These are phyloP conservation scores for Suhomyces sp. DNA, from an alignment of 805 yeast genomes.

Conservation along the genomic window DNA sequence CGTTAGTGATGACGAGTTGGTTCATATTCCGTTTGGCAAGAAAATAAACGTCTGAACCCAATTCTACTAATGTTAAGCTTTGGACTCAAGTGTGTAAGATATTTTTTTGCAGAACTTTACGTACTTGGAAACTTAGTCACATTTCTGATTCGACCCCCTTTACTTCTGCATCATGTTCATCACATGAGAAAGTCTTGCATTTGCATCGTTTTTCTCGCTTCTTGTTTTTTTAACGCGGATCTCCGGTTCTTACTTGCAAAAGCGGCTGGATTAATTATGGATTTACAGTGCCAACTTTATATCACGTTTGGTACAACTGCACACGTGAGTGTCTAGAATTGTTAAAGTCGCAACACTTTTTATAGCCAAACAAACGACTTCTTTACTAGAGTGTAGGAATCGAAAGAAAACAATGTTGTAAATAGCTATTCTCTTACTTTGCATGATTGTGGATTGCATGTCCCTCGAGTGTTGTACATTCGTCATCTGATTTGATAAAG, in stretches of 20 bases:
- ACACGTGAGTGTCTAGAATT: neutral
- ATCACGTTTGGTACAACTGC: neutral
- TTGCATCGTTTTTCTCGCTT: neutral
- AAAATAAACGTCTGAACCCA: neutral
- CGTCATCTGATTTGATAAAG: neutral
- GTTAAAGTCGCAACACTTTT: neutral
- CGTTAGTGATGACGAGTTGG: neutral
- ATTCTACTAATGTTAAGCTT: neutral
- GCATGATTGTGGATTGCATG: no score
- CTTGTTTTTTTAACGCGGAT: neutral
- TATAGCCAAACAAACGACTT: neutral
- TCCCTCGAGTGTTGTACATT: neutral
- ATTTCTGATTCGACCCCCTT: neutral
- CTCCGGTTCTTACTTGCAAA: neutral
- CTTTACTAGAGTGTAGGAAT: neutral
- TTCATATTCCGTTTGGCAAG: neutral
- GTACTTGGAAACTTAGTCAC: neutral
- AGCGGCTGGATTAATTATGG: neutral
- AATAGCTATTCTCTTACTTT: neutral
- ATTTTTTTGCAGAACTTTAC: neutral
- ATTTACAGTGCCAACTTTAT: neutral
- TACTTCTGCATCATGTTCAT: neutral
- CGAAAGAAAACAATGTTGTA: no score
- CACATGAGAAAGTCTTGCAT: neutral
- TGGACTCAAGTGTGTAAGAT: neutral